Base-by-base conservation (phyloP, 2,329 filamentous ascomycete genomes). In the Monosporascus sp. region DNA sequence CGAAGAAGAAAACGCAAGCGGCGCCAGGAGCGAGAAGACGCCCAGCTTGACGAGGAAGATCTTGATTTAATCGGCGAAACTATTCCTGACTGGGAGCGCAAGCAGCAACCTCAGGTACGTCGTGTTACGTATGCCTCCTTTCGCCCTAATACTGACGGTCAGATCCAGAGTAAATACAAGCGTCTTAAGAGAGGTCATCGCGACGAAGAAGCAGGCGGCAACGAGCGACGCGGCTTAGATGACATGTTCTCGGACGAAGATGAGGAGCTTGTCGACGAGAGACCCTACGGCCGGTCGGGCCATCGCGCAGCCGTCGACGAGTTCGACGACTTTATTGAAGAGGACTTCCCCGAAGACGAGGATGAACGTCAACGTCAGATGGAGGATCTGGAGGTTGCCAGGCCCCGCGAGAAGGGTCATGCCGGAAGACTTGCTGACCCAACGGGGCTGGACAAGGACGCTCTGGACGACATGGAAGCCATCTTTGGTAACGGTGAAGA, bases 231-330 rank as follows among this genome's bases (percentile, higher is more conserved):
- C 56, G 90, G 88, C 24, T 82, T 97, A 17, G 87, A 91, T 60
- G 87, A 97, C 62, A 97, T 99, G 60, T 99, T 99, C 70, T 92
- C 90, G 37, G 93, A 96, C 60, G 93, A 97, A 50, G 93, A 97
- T 57, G 92, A 96, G 51, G 84, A 88, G 18, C 83, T 80, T 53
- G 79, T 57, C 51, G 80, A 83, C 6, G 78, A 81, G 39, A 72
- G 78, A 53, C 68, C 70, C 2, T 82, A 81, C 53, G 72, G 71
- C 37, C 72, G 81, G 57, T 71, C 76, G 5, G 75, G 70, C 58
- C 81, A 82, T 56, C 80, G 88, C 54, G 77, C 78, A 37, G 77
- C 82, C 56, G 82, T 82, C 47, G 89, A 95, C 69, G 90, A 96
- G 65, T 90, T 96, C 69, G 90, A 90, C 55, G 92, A 93, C 68